Evolutionary conservation across 163 green algal species (phyloP).

Genomic region (Prototheca wickerhamii): DNA sequence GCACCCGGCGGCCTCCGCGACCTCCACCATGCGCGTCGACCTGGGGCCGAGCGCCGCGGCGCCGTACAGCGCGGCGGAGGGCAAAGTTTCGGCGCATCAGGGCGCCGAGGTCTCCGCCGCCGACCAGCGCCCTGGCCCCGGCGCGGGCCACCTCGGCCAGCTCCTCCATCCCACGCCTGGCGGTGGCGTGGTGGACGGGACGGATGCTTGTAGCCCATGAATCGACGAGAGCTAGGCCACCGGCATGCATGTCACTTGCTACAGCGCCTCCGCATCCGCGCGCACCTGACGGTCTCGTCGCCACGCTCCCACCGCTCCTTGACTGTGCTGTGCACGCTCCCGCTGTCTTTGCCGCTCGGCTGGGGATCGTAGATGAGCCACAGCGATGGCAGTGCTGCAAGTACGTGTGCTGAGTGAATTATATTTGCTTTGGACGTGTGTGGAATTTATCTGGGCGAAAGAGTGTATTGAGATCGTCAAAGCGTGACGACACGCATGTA

Average conservation of each 20-base stretch:
- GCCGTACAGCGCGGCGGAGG: constrained; percentile 53
- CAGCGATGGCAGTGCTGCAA: constrained; percentile 47
- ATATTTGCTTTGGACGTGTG: constrained; percentile 6
- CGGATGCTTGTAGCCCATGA: not conserved
- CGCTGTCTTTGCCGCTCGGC: constrained; percentile 49
- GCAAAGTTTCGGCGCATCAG: constrained; percentile 60
- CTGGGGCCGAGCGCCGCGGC: constrained; percentile 43
- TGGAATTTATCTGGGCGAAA: not conserved
- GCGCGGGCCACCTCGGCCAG: not conserved
- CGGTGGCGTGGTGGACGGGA: not conserved
- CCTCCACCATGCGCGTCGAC: constrained; percentile 56
- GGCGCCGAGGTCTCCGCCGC: constrained; percentile 19
- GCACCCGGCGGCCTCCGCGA: constrained; percentile 37
- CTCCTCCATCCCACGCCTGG: not conserved
- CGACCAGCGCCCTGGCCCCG: not conserved
- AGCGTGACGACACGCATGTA: too few relatives aligned
- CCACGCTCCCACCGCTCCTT: constrained; percentile 36
- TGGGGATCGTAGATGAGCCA: constrained; percentile 49
- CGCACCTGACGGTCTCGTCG: constrained; percentile 43
- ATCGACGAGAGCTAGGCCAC: not conserved
- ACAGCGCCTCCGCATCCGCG: not conserved
- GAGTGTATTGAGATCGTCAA: too few relatives aligned
- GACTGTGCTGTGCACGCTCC: constrained; percentile 59
- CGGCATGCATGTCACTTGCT: not conserved
- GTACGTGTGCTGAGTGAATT: not conserved